These are phyloP conservation scores for Boletus reticuloceps DNA, from an alignment of 768 basidiomycete genomes.

Conservation along the genomic window DNA sequence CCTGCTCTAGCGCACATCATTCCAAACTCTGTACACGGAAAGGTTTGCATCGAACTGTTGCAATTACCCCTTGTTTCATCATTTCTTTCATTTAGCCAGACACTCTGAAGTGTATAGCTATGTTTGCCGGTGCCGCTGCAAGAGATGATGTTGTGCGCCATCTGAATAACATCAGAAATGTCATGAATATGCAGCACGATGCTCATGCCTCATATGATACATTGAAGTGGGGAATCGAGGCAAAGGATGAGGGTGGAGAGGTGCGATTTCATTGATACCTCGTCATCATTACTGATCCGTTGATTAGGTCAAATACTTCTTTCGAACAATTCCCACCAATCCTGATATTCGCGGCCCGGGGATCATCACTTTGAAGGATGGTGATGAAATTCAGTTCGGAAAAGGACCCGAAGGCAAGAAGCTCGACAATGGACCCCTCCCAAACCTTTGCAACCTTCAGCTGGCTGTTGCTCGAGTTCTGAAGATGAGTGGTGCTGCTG, in stretches of 20 bases:
- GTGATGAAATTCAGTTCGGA: constrained; percentile 4
- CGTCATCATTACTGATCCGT: not conserved
- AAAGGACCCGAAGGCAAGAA: not conserved
- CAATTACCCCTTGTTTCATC: not conserved
- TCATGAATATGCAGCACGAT: not conserved
- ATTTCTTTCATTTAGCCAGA: not conserved
- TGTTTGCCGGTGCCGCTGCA: not conserved
- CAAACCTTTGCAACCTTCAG: not conserved
- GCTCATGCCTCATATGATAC: not conserved
- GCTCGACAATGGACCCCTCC: not conserved
- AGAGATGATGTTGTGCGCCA: not conserved
- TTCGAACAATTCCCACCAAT: not conserved
- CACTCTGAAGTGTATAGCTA: not conserved
- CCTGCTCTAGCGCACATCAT: too few relatives aligned
- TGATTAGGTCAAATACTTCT: not conserved
- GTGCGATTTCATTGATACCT: not conserved
- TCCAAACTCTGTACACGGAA: too few relatives aligned
- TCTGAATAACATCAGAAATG: not conserved
- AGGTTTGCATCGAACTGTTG: not conserved
- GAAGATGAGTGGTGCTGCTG: constrained; percentile 10
- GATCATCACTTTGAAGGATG: not conserved
- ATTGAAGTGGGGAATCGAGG: constrained; percentile 2
- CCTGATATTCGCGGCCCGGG: not conserved
- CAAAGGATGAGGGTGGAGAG: not conserved
- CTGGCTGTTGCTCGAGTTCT: constrained; percentile 5